Conservation (phyloP, 371 early-diverging fungal genomes). For the Mucor irregularis region DNA sequence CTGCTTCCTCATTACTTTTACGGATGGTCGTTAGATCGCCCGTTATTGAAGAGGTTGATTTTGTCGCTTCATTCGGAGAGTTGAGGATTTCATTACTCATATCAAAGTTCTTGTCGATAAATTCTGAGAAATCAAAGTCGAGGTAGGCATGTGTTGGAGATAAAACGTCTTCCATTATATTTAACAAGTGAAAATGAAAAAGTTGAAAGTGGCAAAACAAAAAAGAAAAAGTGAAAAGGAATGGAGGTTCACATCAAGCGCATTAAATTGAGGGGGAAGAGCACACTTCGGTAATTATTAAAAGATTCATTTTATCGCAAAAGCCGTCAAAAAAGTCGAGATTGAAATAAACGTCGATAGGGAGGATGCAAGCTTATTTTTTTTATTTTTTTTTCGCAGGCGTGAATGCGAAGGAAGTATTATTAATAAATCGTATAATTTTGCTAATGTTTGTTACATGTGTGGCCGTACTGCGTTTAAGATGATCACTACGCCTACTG, state of each 20-base stretch:
- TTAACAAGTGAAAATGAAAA: not conserved
- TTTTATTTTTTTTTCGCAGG: no score
- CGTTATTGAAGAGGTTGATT: not conserved
- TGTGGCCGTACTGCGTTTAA: no score
- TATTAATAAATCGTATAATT: no score
- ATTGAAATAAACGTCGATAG: no score
- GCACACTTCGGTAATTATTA: constrained; percentile 9
- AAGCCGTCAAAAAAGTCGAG: not conserved
- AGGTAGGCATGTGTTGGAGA: constrained; percentile 15
- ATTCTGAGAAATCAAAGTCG: constrained; percentile 22
- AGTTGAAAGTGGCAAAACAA: not conserved
- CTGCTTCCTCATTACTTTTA: not conserved
- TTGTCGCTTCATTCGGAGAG: constrained; percentile 6
- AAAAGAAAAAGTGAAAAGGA: not conserved
- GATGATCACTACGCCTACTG: no score
- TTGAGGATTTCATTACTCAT: constrained; percentile 6
- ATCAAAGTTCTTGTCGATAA: constrained; percentile 21
- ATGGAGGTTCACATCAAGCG: not conserved
- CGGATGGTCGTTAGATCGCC: not conserved
- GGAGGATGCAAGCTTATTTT: no score
- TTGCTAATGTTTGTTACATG: no score
- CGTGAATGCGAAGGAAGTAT: no score
- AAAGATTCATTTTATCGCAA: no score
- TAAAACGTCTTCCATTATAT: constrained; percentile 9
- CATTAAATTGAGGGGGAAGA: no score